Conservation (phyloP, 805 yeast species). For the Ogataea wickerhamii region DNA sequence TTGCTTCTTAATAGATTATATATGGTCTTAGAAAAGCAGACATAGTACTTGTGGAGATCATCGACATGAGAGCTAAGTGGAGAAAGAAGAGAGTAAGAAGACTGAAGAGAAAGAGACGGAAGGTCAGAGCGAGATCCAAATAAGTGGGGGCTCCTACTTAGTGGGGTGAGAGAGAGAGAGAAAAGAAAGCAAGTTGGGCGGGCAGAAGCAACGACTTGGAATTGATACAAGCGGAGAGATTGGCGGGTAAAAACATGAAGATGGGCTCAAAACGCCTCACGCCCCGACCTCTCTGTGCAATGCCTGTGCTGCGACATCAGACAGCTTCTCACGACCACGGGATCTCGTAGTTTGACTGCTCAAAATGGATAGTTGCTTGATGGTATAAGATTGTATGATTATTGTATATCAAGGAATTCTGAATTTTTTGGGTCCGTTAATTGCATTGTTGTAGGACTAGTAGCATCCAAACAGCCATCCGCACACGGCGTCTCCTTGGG, state of each 20-base stretch:
- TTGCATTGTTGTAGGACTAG: no score
- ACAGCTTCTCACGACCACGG: no score
- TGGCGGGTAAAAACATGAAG: not conserved
- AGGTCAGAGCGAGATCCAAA: constrained; percentile 99
- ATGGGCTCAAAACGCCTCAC: no score
- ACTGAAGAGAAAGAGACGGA: constrained; percentile 99
- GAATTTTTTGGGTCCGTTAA: constrained; percentile 1
- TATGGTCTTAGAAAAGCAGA: not conserved
- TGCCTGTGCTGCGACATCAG: no score
- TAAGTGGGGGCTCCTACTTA: constrained; percentile 44
- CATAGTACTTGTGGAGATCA: constrained; percentile 11
- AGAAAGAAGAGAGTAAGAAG: constrained; percentile 99
- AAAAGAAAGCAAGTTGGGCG: constrained; percentile 7
- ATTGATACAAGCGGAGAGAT: constrained; percentile 4
- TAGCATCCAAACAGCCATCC: constrained; percentile 18
- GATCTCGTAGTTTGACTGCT: not conserved
- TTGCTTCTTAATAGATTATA: not conserved
- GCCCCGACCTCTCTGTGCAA: no score
- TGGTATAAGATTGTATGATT: not conserved
- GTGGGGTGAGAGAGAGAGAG: not conserved
- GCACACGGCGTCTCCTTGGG: not conserved
- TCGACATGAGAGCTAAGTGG: constrained; percentile 93
- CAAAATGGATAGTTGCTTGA: not conserved
- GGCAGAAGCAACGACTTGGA: constrained; percentile 11
- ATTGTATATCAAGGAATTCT: constrained; percentile 1